These are phyloP conservation scores for Pseudonitzschia multistriata DNA, from an alignment of 108 stramenopile genomes.

Conservation along the genomic window DNA sequence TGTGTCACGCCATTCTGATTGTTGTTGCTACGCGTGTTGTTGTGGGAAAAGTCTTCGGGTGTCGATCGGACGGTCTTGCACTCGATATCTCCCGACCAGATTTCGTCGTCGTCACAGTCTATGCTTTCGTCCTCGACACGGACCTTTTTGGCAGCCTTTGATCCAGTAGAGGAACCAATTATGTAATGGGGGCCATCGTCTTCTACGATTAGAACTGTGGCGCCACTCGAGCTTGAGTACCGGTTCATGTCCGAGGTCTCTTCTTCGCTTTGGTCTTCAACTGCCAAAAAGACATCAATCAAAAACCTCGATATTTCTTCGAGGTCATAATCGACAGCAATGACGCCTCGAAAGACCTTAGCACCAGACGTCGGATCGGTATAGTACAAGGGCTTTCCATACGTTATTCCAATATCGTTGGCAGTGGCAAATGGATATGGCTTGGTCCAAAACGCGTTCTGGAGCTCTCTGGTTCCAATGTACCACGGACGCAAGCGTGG, in stretches of 20 bases:
- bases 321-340: conserved; percentile 41
- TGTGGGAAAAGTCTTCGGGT: conserved; percentile 14
- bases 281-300: not conserved
- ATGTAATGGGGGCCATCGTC: conserved; percentile 37
- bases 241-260: conserved; percentile 17
- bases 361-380: conserved; percentile 13
- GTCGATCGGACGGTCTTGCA: conserved; percentile 38
- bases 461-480: conserved; percentile 26
- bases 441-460: conserved; percentile 32
- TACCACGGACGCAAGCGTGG: conserved; percentile 48
- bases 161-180: conserved; percentile 41
- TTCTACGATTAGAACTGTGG: conserved; percentile 38
- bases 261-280: conserved; percentile 25
- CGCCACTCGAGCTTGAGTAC: conserved; percentile 21
- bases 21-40: not conserved
- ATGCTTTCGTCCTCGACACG: conserved; percentile 3
- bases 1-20: not conserved
- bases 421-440: conserved; percentile 40
- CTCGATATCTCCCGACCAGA: conserved; percentile 21
- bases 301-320: not conserved
- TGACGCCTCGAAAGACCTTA: conserved; percentile 43
- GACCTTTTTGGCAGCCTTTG: conserved; percentile 22
- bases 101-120: conserved; percentile 8
- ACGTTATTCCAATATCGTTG: conserved; percentile 37
- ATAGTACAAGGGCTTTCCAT: conserved; percentile 33